A percentile compares a stretch with the other conserved stretches of the same genome.
These are phyloP conservation scores for Oryza nivara DNA, from an alignment of 176 grass and related monocot genomes.

Conservation along the genomic window DNA sequence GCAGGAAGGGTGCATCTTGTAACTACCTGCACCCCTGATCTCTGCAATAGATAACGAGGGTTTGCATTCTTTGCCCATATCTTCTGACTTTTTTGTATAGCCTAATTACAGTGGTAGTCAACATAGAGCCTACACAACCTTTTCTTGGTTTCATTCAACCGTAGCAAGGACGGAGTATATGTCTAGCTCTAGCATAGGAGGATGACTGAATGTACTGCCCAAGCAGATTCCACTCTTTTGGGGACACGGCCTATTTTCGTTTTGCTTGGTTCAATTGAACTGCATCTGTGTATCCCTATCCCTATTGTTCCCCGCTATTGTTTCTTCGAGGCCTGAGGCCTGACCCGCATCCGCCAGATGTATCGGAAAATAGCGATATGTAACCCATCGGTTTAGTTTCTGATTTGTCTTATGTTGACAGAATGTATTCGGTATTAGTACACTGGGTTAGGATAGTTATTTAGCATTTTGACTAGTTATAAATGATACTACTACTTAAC, in stretches of 20 bases:
- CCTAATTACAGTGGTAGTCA: constrained; percentile 59
- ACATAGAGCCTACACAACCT: constrained; percentile 44
- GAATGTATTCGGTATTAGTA: background rate
- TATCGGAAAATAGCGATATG: constrained; percentile 8
- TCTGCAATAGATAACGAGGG: constrained; percentile 37
- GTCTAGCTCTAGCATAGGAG: constrained; percentile 53
- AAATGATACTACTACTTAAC: background rate
- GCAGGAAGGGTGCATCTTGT: constrained; percentile 91
- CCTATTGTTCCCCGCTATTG: background rate
- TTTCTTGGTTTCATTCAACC: constrained; percentile 42
- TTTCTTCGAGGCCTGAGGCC: background rate
- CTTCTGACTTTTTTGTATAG: constrained; percentile 60
- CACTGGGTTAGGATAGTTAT: background rate
- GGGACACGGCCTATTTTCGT: constrained; percentile 25
- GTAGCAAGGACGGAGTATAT: constrained; percentile 47
- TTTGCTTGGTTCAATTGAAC: constrained; percentile 38
- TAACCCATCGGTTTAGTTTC: constrained; percentile 20
- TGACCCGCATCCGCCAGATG: constrained; percentile 27
- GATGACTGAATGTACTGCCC: constrained; percentile 23
- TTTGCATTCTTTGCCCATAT: constrained; percentile 49
- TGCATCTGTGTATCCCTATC: constrained; percentile 31
- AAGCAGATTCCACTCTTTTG: constrained; percentile 38
- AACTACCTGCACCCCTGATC: constrained; percentile 70
- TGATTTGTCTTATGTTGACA: background rate
- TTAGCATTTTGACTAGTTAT: background rate